These are phyloP conservation scores for Diplodia corticola DNA, from an alignment of 2,329 filamentous ascomycete genomes.

Conservation along the genomic window DNA sequence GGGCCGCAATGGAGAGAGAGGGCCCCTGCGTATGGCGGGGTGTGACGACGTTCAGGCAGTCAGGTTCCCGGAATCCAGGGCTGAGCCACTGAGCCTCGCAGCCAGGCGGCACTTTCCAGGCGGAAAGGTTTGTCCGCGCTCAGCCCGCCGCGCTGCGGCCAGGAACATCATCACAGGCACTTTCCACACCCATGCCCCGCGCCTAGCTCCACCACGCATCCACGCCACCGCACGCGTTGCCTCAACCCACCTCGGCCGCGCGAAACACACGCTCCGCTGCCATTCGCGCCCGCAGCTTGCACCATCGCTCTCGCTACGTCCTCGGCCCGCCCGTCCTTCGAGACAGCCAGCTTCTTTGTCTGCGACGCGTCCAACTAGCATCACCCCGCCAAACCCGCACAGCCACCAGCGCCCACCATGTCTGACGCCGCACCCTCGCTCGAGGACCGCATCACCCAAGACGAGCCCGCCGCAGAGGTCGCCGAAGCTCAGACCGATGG, in stretches of 20 bases:
- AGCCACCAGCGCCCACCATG: conserved; percentile 3
- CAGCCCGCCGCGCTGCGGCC: neutral
- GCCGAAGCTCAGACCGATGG: conserved; percentile 48
- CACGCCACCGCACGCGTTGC: neutral
- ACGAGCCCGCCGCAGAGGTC: conserved; percentile 13
- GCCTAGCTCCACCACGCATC: neutral
- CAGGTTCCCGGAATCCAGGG: conserved; percentile 9
- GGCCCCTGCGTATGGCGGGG: conserved; percentile 18
- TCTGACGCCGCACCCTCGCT: conserved; percentile 28
- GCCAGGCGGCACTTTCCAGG: neutral
- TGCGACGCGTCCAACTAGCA: neutral
- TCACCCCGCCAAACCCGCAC: conserved; percentile 1
- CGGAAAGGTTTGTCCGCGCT: conserved; percentile 5
- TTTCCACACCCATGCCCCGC: neutral
- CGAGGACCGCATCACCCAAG: conserved; percentile 26
- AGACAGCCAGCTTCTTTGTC: neutral
- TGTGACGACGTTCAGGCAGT: conserved; percentile 25
- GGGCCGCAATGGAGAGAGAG: conserved; percentile 18
- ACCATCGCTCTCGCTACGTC: conserved; percentile 1
- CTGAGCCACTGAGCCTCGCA: neutral
- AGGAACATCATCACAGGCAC: neutral
- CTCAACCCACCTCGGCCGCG: neutral
- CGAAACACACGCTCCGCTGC: neutral
- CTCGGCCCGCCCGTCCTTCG: neutral
- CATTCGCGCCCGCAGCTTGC: neutral